Evolutionary conservation across 208 protist genomes (phyloP).

Genomic region (Trypanosoma mega): DNA sequence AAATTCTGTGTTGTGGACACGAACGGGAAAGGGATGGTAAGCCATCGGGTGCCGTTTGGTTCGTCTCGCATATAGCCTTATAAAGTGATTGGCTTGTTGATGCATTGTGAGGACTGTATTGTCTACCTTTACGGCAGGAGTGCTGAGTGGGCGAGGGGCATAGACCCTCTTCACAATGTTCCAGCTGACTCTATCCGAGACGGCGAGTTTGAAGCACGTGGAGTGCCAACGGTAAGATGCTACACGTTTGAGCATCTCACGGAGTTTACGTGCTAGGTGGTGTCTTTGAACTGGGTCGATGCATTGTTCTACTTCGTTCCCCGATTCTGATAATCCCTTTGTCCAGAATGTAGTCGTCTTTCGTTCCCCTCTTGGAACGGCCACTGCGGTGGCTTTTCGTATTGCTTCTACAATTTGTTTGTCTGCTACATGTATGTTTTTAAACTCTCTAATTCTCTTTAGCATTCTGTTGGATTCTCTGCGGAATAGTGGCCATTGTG

Average conservation of each 20-base stretch:
- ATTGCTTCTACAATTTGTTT: neutral
- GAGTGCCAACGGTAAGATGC: neutral
- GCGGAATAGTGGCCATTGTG: neutral
- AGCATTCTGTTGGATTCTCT: neutral
- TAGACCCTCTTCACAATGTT: neutral
- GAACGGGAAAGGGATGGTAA: neutral
- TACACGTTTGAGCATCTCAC: neutral
- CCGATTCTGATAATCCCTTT: neutral
- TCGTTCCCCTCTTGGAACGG: neutral
- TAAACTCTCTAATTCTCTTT: neutral
- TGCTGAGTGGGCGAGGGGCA: neutral
- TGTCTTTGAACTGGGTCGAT: neutral
- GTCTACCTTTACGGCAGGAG: neutral
- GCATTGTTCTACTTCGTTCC: neutral
- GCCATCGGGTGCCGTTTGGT: neutral
- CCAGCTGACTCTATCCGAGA: neutral
- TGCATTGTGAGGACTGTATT: neutral
- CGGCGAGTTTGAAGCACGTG: neutral
- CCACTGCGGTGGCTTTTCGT: neutral
- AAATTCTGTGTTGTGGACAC: neutral
- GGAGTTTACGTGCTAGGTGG: neutral
- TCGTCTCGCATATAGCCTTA: neutral
- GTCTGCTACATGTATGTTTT: neutral
- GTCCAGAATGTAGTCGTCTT: neutral
- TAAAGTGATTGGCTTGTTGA: neutral